phyloP scores from a whole-genome alignment of 2,329 filamentous ascomycete species.

The Penicillium sp. region DNA sequence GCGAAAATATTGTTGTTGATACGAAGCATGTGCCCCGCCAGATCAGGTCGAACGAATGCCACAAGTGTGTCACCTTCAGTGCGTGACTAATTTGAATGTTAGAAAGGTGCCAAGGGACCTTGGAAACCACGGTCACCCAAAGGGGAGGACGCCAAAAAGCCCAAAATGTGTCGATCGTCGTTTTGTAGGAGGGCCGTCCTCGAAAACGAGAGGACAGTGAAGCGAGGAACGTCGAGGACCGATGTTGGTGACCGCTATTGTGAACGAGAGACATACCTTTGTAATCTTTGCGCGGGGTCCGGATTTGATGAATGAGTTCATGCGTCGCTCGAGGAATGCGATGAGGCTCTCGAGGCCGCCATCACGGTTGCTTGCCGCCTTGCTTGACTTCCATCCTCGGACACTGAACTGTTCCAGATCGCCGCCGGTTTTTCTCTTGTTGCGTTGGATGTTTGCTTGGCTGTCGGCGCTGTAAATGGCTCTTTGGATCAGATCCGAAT shows the following conservation, averaged over 20 bases:
- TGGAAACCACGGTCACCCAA: conserved; percentile 42
- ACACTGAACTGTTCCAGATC: conserved; percentile 47
- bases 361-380: conserved; percentile 64
- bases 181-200: conserved; percentile 44
- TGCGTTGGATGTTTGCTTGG: conserved; percentile 44
- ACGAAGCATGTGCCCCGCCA: conserved; percentile 64
- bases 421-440: conserved; percentile 27
- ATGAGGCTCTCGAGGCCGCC: conserved; percentile 66
- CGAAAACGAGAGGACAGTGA: conserved; percentile 43
- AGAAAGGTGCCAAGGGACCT: conserved; percentile 59
- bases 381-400: conserved; percentile 66
- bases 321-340: conserved; percentile 70
- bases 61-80: conserved; percentile 68
- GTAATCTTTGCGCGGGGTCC: conserved; percentile 63
- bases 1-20: conserved; percentile 70
- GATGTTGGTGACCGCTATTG: conserved; percentile 45
- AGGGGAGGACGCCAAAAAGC: conserved; percentile 34
- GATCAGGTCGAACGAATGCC: conserved; percentile 64
- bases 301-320: conserved; percentile 51
- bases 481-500: conserved; percentile 40
- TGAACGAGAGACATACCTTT: conserved; percentile 68
- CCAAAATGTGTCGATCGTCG: conserved; percentile 40
- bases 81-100: conserved; percentile 67
- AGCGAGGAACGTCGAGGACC: conserved; percentile 36
- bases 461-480: conserved; percentile 35